These are phyloP conservation scores for Entomortierella lignicola DNA, from an alignment of 192 early-diverging fungal species.

Conservation along the genomic window DNA sequence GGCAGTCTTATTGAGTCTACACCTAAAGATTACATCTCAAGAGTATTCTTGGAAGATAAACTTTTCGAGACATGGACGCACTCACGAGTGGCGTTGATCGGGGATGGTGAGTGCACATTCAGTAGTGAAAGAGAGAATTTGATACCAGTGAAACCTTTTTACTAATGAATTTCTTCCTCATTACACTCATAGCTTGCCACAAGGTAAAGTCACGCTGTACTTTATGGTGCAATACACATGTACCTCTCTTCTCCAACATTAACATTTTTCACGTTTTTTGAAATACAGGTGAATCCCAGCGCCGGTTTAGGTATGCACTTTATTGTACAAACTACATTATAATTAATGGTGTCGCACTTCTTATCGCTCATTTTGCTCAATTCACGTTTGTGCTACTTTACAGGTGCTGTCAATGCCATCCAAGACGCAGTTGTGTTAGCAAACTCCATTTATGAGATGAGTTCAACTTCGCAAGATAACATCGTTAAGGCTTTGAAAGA, in stretches of 20 bases:
- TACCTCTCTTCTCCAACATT: too few species aligned
- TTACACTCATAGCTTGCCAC: constrained; percentile 7
- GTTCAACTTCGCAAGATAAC: not conserved
- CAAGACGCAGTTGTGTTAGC: constrained; percentile 27
- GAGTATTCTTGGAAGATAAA: constrained; percentile 15
- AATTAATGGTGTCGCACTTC: too few species aligned
- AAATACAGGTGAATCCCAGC: too few species aligned
- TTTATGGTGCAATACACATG: not conserved
- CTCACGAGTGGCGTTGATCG: constrained; percentile 5
- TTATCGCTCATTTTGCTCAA: too few species aligned
- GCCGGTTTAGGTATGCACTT: too few species aligned
- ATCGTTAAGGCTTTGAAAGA: not conserved
- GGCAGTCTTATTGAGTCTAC: constrained; percentile 23
- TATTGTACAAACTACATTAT: too few species aligned
- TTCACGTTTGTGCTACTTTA: too few species aligned
- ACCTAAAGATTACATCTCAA: constrained; percentile 10
- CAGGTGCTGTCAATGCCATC: constrained; percentile 23
- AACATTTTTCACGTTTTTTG: too few species aligned
- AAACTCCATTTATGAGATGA: constrained; percentile 17
- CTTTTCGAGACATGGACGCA: constrained; percentile 20
- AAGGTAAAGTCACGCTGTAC: too few species aligned
- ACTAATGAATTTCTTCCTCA: not conserved
- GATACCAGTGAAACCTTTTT: too few species aligned
- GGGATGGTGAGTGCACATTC: constrained; percentile 21
- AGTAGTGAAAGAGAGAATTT: too few species aligned